Conservation (phyloP, 2,329 filamentous ascomycete species). For the Lasiodiplodia gonubiensis region DNA sequence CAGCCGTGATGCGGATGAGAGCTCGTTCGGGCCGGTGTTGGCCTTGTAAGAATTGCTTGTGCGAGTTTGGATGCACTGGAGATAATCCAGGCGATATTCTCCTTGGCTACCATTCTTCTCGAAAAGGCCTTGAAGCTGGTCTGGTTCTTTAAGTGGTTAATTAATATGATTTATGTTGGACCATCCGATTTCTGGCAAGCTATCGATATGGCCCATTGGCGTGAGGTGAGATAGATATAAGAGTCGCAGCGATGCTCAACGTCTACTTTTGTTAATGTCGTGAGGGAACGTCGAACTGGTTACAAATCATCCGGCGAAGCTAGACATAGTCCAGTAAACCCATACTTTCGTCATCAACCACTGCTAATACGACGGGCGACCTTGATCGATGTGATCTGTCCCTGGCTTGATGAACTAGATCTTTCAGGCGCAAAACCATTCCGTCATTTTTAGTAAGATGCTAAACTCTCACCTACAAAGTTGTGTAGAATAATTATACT, state of each 20-base stretch:
- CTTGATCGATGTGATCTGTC: neutral
- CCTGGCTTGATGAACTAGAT: neutral
- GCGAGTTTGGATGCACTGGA: neutral
- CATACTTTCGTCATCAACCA: neutral
- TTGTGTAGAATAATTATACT: no score
- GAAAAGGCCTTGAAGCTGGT: neutral
- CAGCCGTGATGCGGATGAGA: conserved; percentile 30
- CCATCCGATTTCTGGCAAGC: neutral
- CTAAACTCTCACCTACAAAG: neutral
- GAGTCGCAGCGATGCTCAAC: neutral
- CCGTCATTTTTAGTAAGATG: neutral
- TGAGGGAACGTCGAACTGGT: neutral
- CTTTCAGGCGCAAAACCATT: neutral
- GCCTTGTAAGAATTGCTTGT: neutral
- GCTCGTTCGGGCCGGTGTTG: neutral
- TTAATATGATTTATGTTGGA: neutral
- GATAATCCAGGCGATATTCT: conserved; percentile 12
- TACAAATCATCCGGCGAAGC: conserved; percentile 2
- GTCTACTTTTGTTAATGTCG: neutral
- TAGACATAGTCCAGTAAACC: neutral
- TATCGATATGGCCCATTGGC: no score
- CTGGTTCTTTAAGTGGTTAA: neutral
- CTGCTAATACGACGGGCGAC: neutral
- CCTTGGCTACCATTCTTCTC: neutral
- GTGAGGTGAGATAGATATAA: neutral